Evolutionary conservation across 2,329 filamentous ascomycete genomes (phyloP).

Genomic region (Aspergillus puulaauensis): DNA sequence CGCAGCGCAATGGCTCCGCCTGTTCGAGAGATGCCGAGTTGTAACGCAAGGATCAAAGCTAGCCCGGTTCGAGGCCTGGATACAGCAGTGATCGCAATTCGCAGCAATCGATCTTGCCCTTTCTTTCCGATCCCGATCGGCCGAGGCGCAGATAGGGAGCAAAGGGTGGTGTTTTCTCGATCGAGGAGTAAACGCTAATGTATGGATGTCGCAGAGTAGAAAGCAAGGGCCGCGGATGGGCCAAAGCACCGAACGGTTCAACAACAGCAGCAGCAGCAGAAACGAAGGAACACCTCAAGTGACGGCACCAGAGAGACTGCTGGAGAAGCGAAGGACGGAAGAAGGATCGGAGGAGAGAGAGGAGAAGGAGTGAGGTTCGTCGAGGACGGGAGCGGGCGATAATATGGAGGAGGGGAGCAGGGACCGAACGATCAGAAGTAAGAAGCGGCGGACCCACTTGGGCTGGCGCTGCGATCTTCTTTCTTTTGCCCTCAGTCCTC

Average conservation of each 20-base stretch:
- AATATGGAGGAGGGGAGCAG: slow-evolving; percentile 11
- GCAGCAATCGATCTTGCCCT: neutral
- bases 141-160: slow-evolving; percentile 9
- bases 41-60: slow-evolving; percentile 12
- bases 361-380: slow-evolving; percentile 2
- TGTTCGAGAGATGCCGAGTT: slow-evolving; percentile 4
- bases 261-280: slow-evolving; percentile 2
- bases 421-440: neutral
- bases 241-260: slow-evolving; percentile 12
- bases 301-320: neutral
- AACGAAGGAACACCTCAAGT: neutral
- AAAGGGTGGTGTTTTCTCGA: neutral
- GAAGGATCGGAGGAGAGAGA: neutral
- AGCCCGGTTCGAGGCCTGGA: neutral
- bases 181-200: slow-evolving; percentile 5
- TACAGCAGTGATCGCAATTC: neutral
- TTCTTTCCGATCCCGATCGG: slow-evolving; percentile 12
- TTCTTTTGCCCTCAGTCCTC: no score
- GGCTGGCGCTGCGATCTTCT: no score
- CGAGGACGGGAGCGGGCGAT: slow-evolving; percentile 1
- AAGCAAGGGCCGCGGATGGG: slow-evolving; percentile 20
- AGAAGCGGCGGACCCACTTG: neutral
- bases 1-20: slow-evolving; percentile 1
- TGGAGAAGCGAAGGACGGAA: neutral
- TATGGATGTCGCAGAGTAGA: slow-evolving; percentile 9